Conservation (phyloP, 768 basidiomycete genomes). For the Paxillus involutus region DNA sequence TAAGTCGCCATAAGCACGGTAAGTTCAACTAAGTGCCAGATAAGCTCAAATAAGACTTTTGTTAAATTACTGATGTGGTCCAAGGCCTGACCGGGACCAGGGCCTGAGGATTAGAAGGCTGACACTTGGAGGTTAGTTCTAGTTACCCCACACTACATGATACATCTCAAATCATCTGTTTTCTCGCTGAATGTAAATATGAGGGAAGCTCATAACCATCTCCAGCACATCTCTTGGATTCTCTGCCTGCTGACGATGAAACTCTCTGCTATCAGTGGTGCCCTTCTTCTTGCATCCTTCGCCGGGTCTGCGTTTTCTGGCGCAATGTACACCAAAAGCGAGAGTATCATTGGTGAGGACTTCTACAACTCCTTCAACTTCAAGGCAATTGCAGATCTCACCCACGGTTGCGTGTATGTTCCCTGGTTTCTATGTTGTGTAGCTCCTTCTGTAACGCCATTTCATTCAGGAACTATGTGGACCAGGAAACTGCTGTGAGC, state of each 20-base stretch:
- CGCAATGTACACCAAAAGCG: conserved; percentile 24
- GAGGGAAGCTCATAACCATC: not conserved
- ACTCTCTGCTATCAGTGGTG: not conserved
- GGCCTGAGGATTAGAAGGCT: too few species aligned
- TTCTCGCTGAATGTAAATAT: too few species aligned
- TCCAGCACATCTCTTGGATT: not conserved
- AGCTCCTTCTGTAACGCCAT: not conserved
- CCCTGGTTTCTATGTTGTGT: not conserved
- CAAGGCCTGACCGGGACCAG: too few species aligned
- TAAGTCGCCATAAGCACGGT: too few species aligned
- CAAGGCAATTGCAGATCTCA: conserved; percentile 36
- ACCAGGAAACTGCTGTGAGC: conserved; percentile 24
- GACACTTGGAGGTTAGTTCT: too few species aligned
- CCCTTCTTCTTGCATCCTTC: conserved; percentile 14
- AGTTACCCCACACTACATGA: too few species aligned
- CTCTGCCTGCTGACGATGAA: conserved; percentile 14
- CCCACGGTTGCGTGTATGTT: conserved; percentile 36
- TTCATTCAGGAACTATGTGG: conserved; percentile 33
- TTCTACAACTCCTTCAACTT: conserved; percentile 34
- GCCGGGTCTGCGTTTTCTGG: conserved; percentile 16
- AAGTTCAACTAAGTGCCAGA: too few species aligned
- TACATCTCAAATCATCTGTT: too few species aligned
- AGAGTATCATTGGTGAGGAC: conserved; percentile 27
- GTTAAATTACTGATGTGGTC: too few species aligned
- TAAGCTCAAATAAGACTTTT: too few species aligned